A percentile compares a stretch with the other conserved stretches of the same genome.
Conservation (phyloP, 176 grass and related monocot species). For the Paspalum notatum region DNA sequence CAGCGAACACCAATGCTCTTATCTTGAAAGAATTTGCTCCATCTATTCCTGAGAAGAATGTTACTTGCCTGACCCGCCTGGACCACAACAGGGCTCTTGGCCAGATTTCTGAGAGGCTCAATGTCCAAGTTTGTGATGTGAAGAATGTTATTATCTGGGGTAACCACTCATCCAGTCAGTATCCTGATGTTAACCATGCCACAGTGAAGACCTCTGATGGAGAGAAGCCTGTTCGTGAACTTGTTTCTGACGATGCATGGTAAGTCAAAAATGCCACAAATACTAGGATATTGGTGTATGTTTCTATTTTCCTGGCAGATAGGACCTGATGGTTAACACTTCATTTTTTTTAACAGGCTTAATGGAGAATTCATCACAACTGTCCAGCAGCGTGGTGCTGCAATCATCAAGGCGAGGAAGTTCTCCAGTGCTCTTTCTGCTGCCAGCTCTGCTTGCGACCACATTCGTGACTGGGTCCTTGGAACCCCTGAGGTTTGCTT, state of each 20-base stretch:
- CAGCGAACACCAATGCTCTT: slow-evolving; percentile 96
- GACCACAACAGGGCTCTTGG: slow-evolving; percentile 96
- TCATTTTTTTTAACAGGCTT: slow-evolving; percentile 53
- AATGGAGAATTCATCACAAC: slow-evolving; percentile 75
- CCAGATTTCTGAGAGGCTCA: slow-evolving; percentile 80
- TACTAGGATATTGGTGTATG: background rate
- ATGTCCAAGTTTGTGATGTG: slow-evolving; percentile 84
- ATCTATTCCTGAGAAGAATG: slow-evolving; percentile 92
- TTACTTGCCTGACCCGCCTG: slow-evolving; percentile 92
- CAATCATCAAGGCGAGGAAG: slow-evolving; percentile 96
- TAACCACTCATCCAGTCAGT: slow-evolving; percentile 91
- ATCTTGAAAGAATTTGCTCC: slow-evolving; percentile 98
- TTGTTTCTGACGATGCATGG: slow-evolving; percentile 84
- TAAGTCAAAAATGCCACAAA: slow-evolving; percentile 42
- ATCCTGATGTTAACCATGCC: slow-evolving; percentile 92
- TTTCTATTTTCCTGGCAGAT: slow-evolving; percentile 28
- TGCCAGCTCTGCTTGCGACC: slow-evolving; percentile 96
- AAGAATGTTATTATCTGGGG: slow-evolving; percentile 98
- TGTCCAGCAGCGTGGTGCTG: slow-evolving; percentile 94
- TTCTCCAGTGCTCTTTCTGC: slow-evolving; percentile 96
- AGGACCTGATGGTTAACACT: background rate
- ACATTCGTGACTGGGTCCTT: slow-evolving; percentile 96
- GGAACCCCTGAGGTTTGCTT: slow-evolving; percentile 82
- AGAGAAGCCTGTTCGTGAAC: slow-evolving; percentile 73
- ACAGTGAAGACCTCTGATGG: slow-evolving; percentile 71